Evolutionary conservation across 2,329 filamentous ascomycete species (phyloP), one percentile per base, ranked within the genome.

Genomic region (Alternaria sp.): DNA sequence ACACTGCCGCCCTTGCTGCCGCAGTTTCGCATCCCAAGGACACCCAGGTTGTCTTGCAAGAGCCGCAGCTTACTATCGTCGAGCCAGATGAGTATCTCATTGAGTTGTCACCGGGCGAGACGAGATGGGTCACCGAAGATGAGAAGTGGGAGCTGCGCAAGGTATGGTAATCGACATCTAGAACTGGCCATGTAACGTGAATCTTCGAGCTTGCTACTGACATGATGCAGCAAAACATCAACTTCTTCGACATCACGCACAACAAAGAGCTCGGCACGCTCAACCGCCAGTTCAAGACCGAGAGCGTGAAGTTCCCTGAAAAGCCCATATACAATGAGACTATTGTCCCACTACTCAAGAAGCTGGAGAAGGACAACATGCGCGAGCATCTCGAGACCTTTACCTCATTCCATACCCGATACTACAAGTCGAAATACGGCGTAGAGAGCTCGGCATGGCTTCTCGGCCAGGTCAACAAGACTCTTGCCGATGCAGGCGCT

Each of bases 181-280:
- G 11, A 55, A 9, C 9, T 6, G 45, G 9, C 2, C 4, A 21
- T 4, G 26, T 26, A 23, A 24, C 5, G 11, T 24, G 11, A 5
- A 13, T 14, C 8, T 13, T 14, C 7, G 41, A 54, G 26, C 34
- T 17, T 40, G 10, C 24, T 11, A 50, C 72, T 77, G 36, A 76
- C 62, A 59, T 42, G n/a, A 4, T 9, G 1, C 69, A 96, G 92
- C 85, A 91, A 74, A 93, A 93, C 71, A 84, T 89, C 67, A 90
- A 89, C 72, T 98, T 98, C 83, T 96, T 98, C 85, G 94, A 98
- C 80, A 93, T 98, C 72, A 97, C 95, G 60, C 85, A 92, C 40
- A 86, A 88, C 55, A 81, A 83, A 51, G 84, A 90, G 49, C 84
- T 90, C 62, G 90, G 90, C 58, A 75, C 78, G 59, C 76, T 72